Conservation (phyloP, 2,329 filamentous ascomycete genomes). For the Polytolypa hystricis region DNA sequence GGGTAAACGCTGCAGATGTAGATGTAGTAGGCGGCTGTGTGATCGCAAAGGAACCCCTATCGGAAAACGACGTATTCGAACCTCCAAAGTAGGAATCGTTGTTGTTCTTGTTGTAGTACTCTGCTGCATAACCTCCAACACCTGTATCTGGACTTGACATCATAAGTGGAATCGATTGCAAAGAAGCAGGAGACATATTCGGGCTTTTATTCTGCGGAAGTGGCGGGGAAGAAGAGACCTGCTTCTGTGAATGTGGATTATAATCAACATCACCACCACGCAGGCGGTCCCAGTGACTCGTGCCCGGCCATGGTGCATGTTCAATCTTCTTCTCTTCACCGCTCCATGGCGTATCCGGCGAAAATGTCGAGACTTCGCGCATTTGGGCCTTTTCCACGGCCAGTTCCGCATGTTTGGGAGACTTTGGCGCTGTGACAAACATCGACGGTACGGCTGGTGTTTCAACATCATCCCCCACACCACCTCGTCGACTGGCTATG, state of each 20-base stretch:
- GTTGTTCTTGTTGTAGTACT: conserved; percentile 13
- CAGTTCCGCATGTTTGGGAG: neutral
- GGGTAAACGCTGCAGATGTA: no score
- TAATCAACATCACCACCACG: no score
- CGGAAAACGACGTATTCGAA: no score
- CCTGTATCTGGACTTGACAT: conserved; percentile 9
- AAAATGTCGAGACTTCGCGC: conserved; percentile 20
- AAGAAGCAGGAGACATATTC: conserved; percentile 9
- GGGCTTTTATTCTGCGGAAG: conserved; percentile 7
- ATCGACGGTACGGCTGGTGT: conserved; percentile 21
- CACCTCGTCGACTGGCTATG: conserved; percentile 19
- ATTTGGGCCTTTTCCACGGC: conserved; percentile 20
- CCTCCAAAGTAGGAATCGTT: no score
- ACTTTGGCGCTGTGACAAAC: conserved; percentile 9
- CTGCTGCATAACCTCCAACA: conserved; percentile 15
- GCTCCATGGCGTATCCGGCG: conserved; percentile 22
- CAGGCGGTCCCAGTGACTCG: neutral
- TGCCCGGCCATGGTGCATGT: conserved; percentile 11
- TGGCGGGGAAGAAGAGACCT: no score
- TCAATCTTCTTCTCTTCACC: conserved; percentile 8
- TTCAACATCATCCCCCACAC: conserved; percentile 10
- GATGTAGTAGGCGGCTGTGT: no score
- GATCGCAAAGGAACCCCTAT: no score
- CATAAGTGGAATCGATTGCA: conserved; percentile 12
- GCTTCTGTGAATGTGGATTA: no score